A percentile compares a stretch with the other conserved stretches of the same genome.
Evolutionary conservation across 2,329 filamentous ascomycete species (phyloP).

Genomic region (Ophiostoma montium): DNA sequence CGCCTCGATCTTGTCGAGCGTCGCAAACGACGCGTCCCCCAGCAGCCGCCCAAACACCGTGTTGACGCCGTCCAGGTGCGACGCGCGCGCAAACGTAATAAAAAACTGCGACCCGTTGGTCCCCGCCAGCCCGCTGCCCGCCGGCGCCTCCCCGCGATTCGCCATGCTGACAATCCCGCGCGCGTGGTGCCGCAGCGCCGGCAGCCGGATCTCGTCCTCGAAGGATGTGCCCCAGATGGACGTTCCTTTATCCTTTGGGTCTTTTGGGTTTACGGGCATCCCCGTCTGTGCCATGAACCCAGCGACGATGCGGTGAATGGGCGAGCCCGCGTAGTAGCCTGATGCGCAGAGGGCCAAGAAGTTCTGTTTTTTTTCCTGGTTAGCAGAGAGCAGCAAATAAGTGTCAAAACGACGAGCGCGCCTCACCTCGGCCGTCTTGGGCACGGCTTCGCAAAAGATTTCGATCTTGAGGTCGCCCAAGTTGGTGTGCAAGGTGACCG

Average conservation of each 20-base stretch:
- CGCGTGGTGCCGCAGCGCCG: slow-evolving; percentile 51
- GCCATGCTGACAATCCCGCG: slow-evolving; percentile 65
- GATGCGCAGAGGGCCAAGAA: slow-evolving; percentile 79
- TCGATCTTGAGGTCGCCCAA: slow-evolving; percentile 88
- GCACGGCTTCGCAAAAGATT: slow-evolving; percentile 88
- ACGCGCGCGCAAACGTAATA: slow-evolving; percentile 60
- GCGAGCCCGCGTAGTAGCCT: slow-evolving; percentile 58
- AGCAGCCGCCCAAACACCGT: slow-evolving; percentile 69
- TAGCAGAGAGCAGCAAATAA: background rate
- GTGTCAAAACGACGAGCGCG: background rate
- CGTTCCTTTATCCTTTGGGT: slow-evolving; percentile 33
- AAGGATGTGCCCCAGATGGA: slow-evolving; percentile 65
- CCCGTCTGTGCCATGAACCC: slow-evolving; percentile 72
- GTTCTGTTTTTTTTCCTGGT: slow-evolving; percentile 53
- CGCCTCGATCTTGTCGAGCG: slow-evolving; percentile 56
- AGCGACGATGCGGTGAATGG: slow-evolving; percentile 69
- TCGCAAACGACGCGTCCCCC: slow-evolving; percentile 48
- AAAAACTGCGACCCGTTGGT: slow-evolving; percentile 76
- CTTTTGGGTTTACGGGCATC: slow-evolving; percentile 34
- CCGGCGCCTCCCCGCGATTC: slow-evolving; percentile 43
- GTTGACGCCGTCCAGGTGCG: slow-evolving; percentile 72
- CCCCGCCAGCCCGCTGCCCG: slow-evolving; percentile 26
- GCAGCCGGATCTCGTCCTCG: slow-evolving; percentile 62
- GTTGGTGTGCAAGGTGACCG: slow-evolving; percentile 69
- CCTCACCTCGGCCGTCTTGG: slow-evolving; percentile 75